Evolutionary conservation across 2,329 filamentous ascomycete species (phyloP).

Genomic region (Colletotrichum echinochloae): DNA sequence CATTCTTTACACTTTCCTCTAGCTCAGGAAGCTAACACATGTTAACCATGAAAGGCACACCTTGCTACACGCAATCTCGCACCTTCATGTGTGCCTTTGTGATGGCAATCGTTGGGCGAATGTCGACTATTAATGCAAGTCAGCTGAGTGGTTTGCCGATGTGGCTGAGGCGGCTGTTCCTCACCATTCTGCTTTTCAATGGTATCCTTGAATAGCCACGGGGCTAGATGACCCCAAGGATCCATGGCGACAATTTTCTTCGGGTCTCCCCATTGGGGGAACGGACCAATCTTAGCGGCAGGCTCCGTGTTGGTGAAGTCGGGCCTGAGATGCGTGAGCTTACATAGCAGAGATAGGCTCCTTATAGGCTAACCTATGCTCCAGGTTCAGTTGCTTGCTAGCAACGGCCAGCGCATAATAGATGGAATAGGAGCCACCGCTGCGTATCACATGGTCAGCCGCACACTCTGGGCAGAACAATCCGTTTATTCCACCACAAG

Average conservation of each 20-base stretch:
- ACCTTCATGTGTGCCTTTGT: conserved; percentile 93
- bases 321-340: conserved; percentile 53
- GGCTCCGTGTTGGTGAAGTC: conserved; percentile 85
- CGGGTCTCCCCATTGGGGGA: conserved; percentile 87
- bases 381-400: conserved; percentile 85
- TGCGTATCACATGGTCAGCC: conserved; percentile 37
- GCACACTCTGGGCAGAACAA: too few relatives aligned
- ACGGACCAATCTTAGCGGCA: conserved; percentile 88
- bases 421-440: conserved; percentile 92
- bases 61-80: neutral
- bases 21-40: conserved; percentile 81
- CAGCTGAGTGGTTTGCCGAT: neutral
- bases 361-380: conserved; percentile 70
- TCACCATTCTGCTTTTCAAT: conserved; percentile 79
- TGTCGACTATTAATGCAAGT: conserved; percentile 68
- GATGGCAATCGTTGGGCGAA: conserved; percentile 90
- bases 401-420: conserved; percentile 95
- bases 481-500: neutral
- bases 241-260: conserved; percentile 99
- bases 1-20: conserved; percentile 85
- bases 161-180: conserved; percentile 29
- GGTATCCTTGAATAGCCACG: conserved; percentile 83
- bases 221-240: conserved; percentile 87
- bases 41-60: conserved; percentile 17
- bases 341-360: neutral